Evolutionary conservation across 2,329 filamentous ascomycete genomes (phyloP).

Genomic region (Pseudogymnoascus sp.): DNA sequence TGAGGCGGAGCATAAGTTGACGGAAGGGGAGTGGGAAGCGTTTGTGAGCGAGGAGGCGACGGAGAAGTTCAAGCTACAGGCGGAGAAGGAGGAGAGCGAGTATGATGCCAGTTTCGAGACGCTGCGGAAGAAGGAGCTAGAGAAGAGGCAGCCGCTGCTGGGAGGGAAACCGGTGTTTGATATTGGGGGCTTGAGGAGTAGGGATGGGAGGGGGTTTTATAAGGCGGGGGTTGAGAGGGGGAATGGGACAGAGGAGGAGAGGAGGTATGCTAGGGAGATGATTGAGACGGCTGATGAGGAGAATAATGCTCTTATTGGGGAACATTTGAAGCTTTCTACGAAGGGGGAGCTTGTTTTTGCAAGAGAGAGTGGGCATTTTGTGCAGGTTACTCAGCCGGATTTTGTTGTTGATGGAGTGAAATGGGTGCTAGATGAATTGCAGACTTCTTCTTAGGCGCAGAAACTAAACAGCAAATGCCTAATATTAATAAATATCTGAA

Average conservation of each 20-base stretch:
- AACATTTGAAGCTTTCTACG: constrained; percentile 26
- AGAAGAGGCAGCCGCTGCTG: neutral
- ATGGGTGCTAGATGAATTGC: constrained; percentile 25
- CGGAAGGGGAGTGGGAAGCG: constrained; percentile 13
- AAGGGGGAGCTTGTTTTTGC: constrained; percentile 26
- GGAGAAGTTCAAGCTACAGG: neutral
- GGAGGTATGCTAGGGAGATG: constrained; percentile 22
- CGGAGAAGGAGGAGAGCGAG: constrained; percentile 10
- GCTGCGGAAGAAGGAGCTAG: neutral
- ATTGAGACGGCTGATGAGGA: constrained; percentile 24
- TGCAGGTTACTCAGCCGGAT: constrained; percentile 32
- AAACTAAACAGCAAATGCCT: neutral
- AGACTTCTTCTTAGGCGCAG: neutral
- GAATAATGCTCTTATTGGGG: constrained; percentile 25
- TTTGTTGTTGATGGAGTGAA: constrained; percentile 29
- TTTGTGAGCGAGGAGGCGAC: constrained; percentile 7
- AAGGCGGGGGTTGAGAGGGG: constrained; percentile 27
- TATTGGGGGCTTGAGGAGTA: constrained; percentile 23
- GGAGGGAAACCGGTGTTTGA: constrained; percentile 18
- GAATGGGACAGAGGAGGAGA: constrained; percentile 30
- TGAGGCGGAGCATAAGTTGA: constrained; percentile 13
- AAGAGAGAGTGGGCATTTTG: constrained; percentile 30
- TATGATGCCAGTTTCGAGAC: constrained; percentile 8
- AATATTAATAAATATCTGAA: neutral
- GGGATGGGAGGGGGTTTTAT: constrained; percentile 28